Base-by-base conservation (phyloP, 345 rosid species). In the Rhodamnia rubescens region DNA sequence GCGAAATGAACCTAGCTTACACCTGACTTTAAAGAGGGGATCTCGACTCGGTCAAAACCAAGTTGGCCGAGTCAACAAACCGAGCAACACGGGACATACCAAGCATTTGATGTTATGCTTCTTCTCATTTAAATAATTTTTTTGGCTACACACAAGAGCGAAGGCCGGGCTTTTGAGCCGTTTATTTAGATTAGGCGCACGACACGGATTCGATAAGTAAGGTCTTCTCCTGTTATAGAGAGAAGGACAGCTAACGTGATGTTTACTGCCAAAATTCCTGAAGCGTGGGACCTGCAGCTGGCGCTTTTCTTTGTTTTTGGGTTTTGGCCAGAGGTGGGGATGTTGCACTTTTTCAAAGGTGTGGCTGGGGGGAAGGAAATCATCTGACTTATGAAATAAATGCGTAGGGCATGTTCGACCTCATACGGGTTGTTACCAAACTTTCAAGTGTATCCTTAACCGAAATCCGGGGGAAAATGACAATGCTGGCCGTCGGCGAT, bases 401-500 rank as follows among this genome's bases (percentile, higher is more conserved):
- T 32, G 47, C 0, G 5, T 20, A 18, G 26, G 80, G 13, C 80
- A 69, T 69, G 78, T 9, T 69, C 47, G 9, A 69, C 9, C 24
- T 64, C 47, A 18, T 4, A 6, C 0, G 1, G 13, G 14, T 9
- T 6, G 9, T 21, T 36, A 36, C 22, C 7, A 36, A 69, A 18
- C 80, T 32, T 40, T 9, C 36, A 36, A 8, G 0, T 36, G 47
- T 44, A 36, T 36, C 47, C 47, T 21, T 4, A 18, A 69, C 26
- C 7, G 4, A 69, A 69, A 69, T 22, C 5, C 11, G 47, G 22
- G 42, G 26, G 36, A 69, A 21, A 20, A 4, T 18, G 47, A 18
- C 12, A 0, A 69, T 2, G 1, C 32, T 9, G 20, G 9, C 47
- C 24, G 2, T 32, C 47, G 1, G 1, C 13, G 1, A 18, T 36